Conservation (phyloP, 139 green algal species). For the Gonium pectorale region DNA sequence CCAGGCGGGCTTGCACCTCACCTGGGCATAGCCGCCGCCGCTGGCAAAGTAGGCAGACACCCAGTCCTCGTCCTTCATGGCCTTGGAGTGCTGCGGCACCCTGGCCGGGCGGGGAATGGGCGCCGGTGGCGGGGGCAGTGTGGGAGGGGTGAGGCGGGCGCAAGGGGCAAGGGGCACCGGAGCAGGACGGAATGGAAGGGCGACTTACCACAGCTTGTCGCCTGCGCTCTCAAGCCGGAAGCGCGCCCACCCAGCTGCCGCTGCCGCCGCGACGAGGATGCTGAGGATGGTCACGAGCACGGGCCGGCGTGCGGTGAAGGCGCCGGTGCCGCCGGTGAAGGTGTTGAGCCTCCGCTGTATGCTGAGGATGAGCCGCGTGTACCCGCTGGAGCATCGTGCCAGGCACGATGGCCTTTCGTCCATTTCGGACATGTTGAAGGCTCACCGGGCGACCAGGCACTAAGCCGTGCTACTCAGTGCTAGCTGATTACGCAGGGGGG, state of each 20-base stretch:
- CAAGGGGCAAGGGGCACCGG: too few species aligned
- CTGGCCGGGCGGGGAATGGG: too few species aligned
- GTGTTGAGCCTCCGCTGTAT: background rate
- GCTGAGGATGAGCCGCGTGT: background rate
- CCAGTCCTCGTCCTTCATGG: background rate
- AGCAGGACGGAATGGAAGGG: too few species aligned
- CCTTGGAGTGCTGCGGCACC: background rate
- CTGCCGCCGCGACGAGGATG: background rate
- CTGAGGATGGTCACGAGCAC: background rate
- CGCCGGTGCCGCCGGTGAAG: background rate
- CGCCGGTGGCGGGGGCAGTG: too few species aligned
- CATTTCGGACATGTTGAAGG: too few species aligned
- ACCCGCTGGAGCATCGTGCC: background rate
- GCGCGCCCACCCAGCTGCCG: background rate
- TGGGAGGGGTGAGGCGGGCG: too few species aligned
- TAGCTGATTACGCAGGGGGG: too few species aligned
- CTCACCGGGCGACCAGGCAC: too few species aligned
- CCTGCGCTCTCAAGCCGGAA: background rate
- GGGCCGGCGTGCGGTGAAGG: background rate
- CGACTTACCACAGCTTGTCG: constrained; percentile 22
- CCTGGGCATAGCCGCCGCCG: background rate
- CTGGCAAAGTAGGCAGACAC: background rate
- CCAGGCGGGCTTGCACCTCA: too few species aligned
- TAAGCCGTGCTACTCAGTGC: too few species aligned
- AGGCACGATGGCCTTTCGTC: background rate